A percentile compares a stretch with the other conserved stretches of the same genome.
phyloP scores from a whole-genome alignment of 2,329 filamentous ascomycete genomes.

The Exserohilum turcica region DNA sequence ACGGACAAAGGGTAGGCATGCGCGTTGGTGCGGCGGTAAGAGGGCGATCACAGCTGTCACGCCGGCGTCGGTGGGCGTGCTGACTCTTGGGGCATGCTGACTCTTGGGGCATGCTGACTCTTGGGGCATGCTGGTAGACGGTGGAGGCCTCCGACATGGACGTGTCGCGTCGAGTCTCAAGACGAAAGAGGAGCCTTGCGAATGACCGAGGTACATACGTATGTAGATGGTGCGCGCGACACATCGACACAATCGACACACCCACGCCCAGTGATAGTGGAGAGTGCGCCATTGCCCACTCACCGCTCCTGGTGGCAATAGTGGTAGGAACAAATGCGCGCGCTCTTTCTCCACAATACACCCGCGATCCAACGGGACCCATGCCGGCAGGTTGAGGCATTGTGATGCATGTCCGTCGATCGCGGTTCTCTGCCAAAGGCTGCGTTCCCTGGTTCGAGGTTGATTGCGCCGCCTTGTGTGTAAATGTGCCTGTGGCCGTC shows the following conservation, averaged over 20 bases:
- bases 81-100: conserved; percentile 16
- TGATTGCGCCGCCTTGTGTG: conserved; percentile 8
- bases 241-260: background rate
- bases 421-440: conserved; percentile 1
- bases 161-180: conserved; percentile 19
- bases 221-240: background rate
- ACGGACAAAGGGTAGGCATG: conserved; percentile 15
- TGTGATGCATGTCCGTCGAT: conserved; percentile 10
- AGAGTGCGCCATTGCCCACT: conserved; percentile 7
- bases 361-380: conserved; percentile 9
- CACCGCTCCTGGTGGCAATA: conserved; percentile 12
- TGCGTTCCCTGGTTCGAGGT: background rate
- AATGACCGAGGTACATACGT: conserved; percentile 9
- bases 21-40: conserved; percentile 8
- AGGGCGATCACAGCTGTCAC: conserved; percentile 33
- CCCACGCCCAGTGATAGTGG: too few species aligned
- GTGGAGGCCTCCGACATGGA: conserved; percentile 22
- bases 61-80: conserved; percentile 2
- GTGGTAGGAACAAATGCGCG: conserved; percentile 10
- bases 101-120: conserved; percentile 15
- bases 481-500: background rate
- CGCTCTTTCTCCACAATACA: conserved; percentile 16
- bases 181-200: conserved; percentile 4
- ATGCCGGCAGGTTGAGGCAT: conserved; percentile 8
- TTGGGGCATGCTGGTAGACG: conserved; percentile 9